Base-by-base conservation (phyloP, 768 basidiomycete genomes). In the Tulasnella sp. region DNA sequence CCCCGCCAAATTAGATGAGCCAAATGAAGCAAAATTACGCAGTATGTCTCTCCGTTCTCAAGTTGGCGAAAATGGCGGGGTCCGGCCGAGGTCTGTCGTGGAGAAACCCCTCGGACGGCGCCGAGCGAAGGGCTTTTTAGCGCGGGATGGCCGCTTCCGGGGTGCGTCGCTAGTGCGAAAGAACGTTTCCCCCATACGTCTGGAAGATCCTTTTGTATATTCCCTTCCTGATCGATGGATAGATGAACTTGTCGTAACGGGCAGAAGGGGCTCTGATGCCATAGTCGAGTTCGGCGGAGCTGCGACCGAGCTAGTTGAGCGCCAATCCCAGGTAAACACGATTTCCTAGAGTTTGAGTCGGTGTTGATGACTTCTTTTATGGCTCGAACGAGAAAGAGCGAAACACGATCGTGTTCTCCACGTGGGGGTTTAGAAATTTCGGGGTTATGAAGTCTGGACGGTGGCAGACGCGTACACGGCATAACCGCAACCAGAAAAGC, bases 121-220 rank as follows among this genome's bases (percentile, higher is more conserved):
- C 64, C 64, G 64, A 69, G 64, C 28, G 64, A 69, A 69, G 46
- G 14, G 64, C 64, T 69, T 69, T 69, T 28, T 37, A 69, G 64
- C 34, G n/a, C 60, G 64, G 64, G 28, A 69, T 69, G 64, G 64
- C 28, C 31, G 64, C 31, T 69, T 69, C 64, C 64, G 64, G 37
- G 34, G 64, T 69, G 64, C 64, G 64, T 20, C 34, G 64, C 64
- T 69, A 69, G 64, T 14, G 64, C 16, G 34, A 69, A 34, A 37
- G 64, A 69, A 69, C 28, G 6, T 37, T 18, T 31, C 28, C 31
- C 64, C 31, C 64, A 14, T 31, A 37, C 14, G 28, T 4, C 64
- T 69, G 28, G 64, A 69, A 69, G n/a, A 28, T 16, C 34, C 64
- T 18, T 31, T 69, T 69, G 64, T 69, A 28, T 28, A 69, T 37